phyloP scores from a whole-genome alignment of 257 asterid genomes.

The Ballota nigra region DNA sequence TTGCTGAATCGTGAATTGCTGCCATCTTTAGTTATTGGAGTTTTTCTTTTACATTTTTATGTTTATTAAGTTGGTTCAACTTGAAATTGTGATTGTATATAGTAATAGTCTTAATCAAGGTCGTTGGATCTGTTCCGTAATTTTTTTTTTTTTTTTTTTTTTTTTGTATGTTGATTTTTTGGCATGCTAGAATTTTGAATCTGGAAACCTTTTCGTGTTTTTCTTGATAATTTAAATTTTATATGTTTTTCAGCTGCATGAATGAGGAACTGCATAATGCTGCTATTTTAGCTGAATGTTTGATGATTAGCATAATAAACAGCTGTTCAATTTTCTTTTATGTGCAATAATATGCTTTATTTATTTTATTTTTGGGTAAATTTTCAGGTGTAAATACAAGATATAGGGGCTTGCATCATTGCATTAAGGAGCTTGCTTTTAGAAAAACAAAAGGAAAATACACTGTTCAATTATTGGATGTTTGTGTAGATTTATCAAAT shows the following conservation, averaged over 20 bases:
- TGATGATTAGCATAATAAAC: neutral
- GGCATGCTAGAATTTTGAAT: constrained; percentile 10
- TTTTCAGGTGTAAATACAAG: constrained; percentile 34
- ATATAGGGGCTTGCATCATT: neutral
- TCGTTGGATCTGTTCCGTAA: constrained; percentile 19
- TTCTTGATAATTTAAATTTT: neutral
- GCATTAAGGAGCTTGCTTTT: constrained; percentile 22
- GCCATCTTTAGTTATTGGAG: constrained; percentile 8
- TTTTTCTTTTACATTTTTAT: neutral
- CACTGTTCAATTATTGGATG: neutral
- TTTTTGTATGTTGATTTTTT: constrained; percentile 11
- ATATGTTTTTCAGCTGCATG: constrained; percentile 30
- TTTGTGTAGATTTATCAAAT: constrained; percentile 20
- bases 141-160: neutral
- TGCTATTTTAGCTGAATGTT: constrained; percentile 16
- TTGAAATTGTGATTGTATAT: constrained; percentile 20
- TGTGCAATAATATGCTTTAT: constrained; percentile 9
- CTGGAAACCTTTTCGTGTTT: constrained; percentile 7
- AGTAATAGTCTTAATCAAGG: constrained; percentile 17
- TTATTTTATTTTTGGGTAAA: constrained; percentile 3
- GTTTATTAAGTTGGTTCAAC: constrained; percentile 23
- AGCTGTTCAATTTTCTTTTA: neutral
- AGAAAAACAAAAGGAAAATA: neutral
- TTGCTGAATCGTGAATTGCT: constrained; percentile 27
- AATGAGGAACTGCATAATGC: constrained; percentile 22